A percentile compares a stretch with the other conserved stretches of the same genome.
phyloP scores from a whole-genome alignment of 352 stramenopile genomes.

The Globisporangium middletonii region DNA sequence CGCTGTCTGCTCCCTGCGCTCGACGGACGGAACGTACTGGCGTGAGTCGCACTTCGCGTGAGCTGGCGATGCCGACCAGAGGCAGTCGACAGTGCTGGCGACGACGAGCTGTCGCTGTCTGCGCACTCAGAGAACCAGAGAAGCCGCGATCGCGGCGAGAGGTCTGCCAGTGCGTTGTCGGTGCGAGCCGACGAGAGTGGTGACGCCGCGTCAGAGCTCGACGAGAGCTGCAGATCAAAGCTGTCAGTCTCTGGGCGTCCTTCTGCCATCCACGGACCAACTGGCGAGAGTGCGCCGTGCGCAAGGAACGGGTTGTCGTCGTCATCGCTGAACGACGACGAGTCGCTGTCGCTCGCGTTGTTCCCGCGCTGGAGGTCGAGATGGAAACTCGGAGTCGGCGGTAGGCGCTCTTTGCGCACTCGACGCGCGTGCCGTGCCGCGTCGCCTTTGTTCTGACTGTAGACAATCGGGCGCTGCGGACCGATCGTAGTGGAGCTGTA shows the following conservation, averaged over 20 bases:
- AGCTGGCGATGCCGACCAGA: not conserved
- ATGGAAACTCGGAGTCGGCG: not conserved
- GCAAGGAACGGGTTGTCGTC: slow-evolving; percentile 9
- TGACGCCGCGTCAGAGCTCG: not conserved
- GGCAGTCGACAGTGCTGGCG: not conserved
- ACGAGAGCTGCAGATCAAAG: slow-evolving; percentile 2
- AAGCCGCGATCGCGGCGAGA: slow-evolving; percentile 56
- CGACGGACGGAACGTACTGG: slow-evolving; percentile 2
- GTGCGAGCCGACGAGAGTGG: not conserved
- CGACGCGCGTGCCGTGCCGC: not conserved
- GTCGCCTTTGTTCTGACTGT: not conserved
- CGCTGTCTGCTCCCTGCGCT: not conserved
- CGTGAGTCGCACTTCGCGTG: slow-evolving; percentile 8
- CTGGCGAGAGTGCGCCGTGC: slow-evolving; percentile 24
- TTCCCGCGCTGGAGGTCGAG: slow-evolving; percentile 5
- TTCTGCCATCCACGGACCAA: slow-evolving; percentile 43
- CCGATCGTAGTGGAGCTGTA: slow-evolving; percentile 3
- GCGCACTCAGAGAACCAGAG: slow-evolving; percentile 53
- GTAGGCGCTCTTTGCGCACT: not conserved
- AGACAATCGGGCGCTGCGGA: not conserved
- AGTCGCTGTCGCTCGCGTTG: slow-evolving; percentile 8
- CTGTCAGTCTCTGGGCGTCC: slow-evolving; percentile 5
- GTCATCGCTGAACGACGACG: slow-evolving; percentile 3
- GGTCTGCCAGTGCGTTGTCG: slow-evolving; percentile 18
- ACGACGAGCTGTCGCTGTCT: slow-evolving; percentile 14